phyloP scores from a whole-genome alignment of 805 yeast genomes.

The Wickerhamiella hasegawae region DNA sequence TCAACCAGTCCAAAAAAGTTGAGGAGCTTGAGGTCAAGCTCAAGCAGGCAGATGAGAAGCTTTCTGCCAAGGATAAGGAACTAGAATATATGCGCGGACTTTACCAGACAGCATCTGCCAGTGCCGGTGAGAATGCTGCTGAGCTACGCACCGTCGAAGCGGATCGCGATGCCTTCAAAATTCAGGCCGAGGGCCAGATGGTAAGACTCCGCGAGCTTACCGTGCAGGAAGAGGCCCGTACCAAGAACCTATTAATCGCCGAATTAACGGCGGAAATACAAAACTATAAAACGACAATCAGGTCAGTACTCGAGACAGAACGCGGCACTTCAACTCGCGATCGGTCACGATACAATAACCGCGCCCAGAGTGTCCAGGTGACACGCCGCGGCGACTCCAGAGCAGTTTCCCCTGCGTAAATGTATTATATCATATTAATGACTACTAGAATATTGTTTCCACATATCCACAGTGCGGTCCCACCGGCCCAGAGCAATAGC shows the following conservation, averaged over 20 bases:
- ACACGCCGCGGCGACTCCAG: slow-evolving; percentile 3
- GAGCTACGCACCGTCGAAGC: slow-evolving; percentile 15
- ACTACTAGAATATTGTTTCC: not conserved
- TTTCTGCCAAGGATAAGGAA: not conserved
- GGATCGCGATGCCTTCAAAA: slow-evolving; percentile 12
- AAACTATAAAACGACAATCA: slow-evolving; percentile 20
- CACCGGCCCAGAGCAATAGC: slow-evolving; percentile 58
- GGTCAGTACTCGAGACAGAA: slow-evolving; percentile 8
- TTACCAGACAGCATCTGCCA: slow-evolving; percentile 17
- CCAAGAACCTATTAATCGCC: slow-evolving; percentile 16
- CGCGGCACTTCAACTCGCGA: slow-evolving; percentile 12
- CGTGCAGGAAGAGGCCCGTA: slow-evolving; percentile 18
- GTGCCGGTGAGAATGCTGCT: slow-evolving; percentile 17
- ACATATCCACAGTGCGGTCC: slow-evolving; percentile 65
- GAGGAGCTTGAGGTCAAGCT: slow-evolving; percentile 32
- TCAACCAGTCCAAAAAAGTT: slow-evolving; percentile 12
- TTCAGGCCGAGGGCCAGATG: slow-evolving; percentile 16
- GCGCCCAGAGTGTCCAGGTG: slow-evolving; percentile 15
- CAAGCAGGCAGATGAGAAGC: slow-evolving; percentile 7
- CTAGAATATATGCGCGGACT: slow-evolving; percentile 30
- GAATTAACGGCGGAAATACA: slow-evolving; percentile 17
- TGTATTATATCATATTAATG: not conserved
- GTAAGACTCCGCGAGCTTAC: slow-evolving; percentile 15
- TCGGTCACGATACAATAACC: slow-evolving; percentile 16
- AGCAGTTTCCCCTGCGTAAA: not conserved